Base-by-base conservation (phyloP, 1,284 basidiomycete species). In the Rhodotorula mucilaginosa region DNA sequence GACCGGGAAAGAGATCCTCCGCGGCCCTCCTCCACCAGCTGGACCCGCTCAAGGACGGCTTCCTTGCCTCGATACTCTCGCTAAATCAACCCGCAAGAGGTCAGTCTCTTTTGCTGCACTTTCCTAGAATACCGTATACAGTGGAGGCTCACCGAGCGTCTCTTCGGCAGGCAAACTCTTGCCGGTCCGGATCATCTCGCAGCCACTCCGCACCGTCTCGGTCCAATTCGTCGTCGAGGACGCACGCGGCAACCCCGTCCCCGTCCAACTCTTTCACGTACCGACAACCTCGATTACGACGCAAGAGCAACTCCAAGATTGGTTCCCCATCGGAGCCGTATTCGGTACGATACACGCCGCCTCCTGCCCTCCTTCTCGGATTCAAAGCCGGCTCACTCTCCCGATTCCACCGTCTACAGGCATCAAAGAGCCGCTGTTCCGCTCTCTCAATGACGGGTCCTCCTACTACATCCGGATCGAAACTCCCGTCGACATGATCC, bases 221-320 rank as follows among this genome's bases (percentile, higher is more conserved):
- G 54, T 74, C 13, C 70, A 69, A 13, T 63, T 72, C 29, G 70
- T 74, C 52, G 65, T 71, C 66, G 74, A 76, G 26, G 68, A 70
- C 26, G 13, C 16, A 1, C 2, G 21, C 1, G 66, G 70, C 2
- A 23, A 49, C 13, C 64, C 65, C 12, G 62, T 64, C 5, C 68
- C 68, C 0, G 64, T 74, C 3, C 70, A 71, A 26, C 21, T 74
- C 7, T 73, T 67, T 26, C 62, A 63, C 21, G 48, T 74, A 2
- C 70, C 70, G 1, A 21, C 47, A 3, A 19, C 51, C 0, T 31
- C 64, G 3, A 29, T 15, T n/a, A n/a, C n/a, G n/a, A n/a, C n/a
- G n/a, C 18, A 34, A 3, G 64, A 52, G 1, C 39, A 44, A 44
- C 58, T 76, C 10, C 23, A 54, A 13, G 68, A 63, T 0, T 44